Base-by-base conservation (phyloP, 306 rosid genomes). In the Pyrus pyrifolia region DNA sequence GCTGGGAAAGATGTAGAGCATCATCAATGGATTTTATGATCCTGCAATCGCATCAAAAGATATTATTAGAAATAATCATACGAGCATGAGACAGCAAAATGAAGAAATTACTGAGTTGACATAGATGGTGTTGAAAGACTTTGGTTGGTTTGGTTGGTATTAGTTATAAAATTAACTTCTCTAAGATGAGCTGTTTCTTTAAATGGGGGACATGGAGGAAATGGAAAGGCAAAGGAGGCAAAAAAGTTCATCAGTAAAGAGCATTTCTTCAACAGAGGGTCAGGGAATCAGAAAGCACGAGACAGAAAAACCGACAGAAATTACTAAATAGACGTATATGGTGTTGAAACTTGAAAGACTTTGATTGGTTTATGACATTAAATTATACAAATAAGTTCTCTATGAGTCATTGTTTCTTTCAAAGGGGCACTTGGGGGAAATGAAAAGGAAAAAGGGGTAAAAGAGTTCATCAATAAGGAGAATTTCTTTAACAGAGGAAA, bases 1-100 rank as follows among this genome's bases (percentile, higher is more conserved):
- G 69, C 84, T 86, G 89, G 60, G 95, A 88, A 83, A 95, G 93
- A 80, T 86, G 95, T 84, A 92, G 96, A 85, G 73, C 96, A 25
- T 82, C 89, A 60, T 92, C 97, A 72, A 95, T 83, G 83, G 97
- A 84, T 78, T 82, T 84, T 94, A 92, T 89, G 76, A 87, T 82
- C 93, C 98, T 95, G 95, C 61, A 65, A 85, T 83, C 57, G 38
- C 79, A 86, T 80, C 70, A 72, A 74, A 55, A 77, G 25, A 53
- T 75, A 76, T 11, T 49, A 52, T 79, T 72, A 82, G 57, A n/a
- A 81, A 69, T 78, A 53, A 62, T 77, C 67, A 18, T 49, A 44
- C 10, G 6, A 30, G 8, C 14, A 55, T 33, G 29, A 21, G 46
- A 61, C 52, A 82, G 35, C 57, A 58, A 62, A 35, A 55, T 21